Conservation (phyloP, 768 basidiomycete genomes). For the Mrakia gelida region DNA sequence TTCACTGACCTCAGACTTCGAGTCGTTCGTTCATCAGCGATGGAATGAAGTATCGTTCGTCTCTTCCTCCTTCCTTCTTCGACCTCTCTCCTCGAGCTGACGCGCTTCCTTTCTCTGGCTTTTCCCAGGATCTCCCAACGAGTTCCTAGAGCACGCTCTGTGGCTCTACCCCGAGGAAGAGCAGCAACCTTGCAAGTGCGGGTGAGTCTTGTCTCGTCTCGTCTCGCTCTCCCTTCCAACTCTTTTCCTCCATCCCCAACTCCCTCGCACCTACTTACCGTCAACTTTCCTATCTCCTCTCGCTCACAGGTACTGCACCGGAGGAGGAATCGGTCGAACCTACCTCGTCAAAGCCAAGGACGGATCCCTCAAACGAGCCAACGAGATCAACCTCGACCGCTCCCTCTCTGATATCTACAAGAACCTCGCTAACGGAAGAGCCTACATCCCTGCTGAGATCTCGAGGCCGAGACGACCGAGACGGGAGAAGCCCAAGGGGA, state of each 20-base stretch:
- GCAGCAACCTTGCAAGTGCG: background rate
- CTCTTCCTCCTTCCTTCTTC: background rate
- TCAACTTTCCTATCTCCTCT: background rate
- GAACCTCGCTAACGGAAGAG: background rate
- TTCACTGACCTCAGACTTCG: background rate
- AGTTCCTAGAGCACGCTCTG: background rate
- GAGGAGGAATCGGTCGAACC: background rate
- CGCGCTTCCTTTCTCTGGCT: background rate
- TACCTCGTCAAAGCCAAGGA: background rate
- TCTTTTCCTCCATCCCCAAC: background rate
- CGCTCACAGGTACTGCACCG: background rate
- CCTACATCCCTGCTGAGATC: conserved; percentile 5
- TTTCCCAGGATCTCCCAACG: background rate
- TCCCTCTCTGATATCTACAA: background rate
- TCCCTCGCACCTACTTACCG: background rate
- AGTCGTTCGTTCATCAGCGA: background rate
- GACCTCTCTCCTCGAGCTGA: background rate
- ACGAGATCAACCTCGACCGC: background rate
- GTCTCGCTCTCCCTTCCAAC: background rate
- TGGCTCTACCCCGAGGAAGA: background rate
- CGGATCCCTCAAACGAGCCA: background rate
- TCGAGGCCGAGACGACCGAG: background rate
- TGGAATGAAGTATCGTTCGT: background rate
- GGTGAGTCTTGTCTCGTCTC: background rate
- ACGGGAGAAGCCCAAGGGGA: background rate